Evolutionary conservation across 2,329 filamentous ascomycete genomes (phyloP).

Genomic region (Scopulariopsis brevicaulis): DNA sequence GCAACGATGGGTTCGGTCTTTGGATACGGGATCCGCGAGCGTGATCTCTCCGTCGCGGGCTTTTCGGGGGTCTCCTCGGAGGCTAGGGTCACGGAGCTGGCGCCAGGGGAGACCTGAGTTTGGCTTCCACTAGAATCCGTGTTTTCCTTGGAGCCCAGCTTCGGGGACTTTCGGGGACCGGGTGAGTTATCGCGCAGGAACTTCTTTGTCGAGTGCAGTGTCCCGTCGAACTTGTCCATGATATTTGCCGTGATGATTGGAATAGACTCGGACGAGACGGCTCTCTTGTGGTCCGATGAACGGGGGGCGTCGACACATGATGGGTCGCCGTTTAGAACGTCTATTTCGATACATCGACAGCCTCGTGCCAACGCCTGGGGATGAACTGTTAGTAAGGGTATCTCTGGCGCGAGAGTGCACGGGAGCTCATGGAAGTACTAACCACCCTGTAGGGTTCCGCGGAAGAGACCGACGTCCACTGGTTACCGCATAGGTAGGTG

Average conservation of each 20-base stretch:
- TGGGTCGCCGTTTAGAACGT: constrained; percentile 74
- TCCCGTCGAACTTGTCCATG: constrained; percentile 21
- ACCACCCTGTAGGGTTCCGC: constrained; percentile 70
- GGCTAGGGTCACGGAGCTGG: constrained; percentile 9
- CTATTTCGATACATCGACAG: constrained; percentile 87
- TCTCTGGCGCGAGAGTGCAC: not conserved
- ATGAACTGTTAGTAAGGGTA: not conserved
- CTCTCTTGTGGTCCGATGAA: constrained; percentile 28
- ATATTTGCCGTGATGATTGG: constrained; percentile 31
- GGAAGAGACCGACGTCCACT: constrained; percentile 67
- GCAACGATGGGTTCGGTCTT: constrained; percentile 66
- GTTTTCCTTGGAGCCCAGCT: not conserved
- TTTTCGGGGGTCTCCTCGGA: constrained; percentile 5
- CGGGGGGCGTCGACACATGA: constrained; percentile 16
- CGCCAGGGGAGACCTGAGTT: not conserved
- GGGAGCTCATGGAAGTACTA: constrained; percentile 17
- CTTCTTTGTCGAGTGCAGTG: constrained; percentile 12
- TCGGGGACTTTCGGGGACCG: not conserved
- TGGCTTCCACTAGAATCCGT: not conserved
- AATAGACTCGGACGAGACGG: constrained; percentile 32
- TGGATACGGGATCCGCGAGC: constrained; percentile 14
- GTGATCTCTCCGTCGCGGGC: not conserved
- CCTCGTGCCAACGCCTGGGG: constrained; percentile 58
- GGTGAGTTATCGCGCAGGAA: constrained; percentile 17
- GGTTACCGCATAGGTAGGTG: constrained; percentile 81